These are phyloP conservation scores for Tetradesmus obliquus DNA, from an alignment of 139 green algal species.

Conservation along the genomic window DNA sequence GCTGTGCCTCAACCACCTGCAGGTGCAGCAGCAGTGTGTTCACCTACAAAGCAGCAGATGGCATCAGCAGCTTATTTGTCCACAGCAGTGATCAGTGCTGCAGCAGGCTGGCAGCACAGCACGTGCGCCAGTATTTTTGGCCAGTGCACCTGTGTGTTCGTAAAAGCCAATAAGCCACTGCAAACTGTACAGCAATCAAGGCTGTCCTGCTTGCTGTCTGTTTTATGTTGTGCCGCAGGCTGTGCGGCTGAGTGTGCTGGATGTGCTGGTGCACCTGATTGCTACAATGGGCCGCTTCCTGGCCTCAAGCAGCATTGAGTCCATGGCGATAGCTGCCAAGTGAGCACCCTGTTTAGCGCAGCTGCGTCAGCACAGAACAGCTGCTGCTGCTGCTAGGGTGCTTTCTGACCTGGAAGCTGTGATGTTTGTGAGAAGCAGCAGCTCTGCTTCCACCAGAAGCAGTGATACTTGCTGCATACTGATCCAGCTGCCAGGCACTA, in stretches of 20 bases:
- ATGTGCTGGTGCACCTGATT: conserved; percentile 71
- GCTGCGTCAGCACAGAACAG: neutral
- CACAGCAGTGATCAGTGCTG: no score
- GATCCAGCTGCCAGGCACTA: no score
- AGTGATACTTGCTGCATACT: neutral
- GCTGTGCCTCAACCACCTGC: neutral
- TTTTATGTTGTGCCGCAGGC: conserved; percentile 44
- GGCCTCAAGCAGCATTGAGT: conserved; percentile 60
- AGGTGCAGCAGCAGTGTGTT: neutral
- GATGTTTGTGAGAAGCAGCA: neutral
- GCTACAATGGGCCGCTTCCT: conserved; percentile 65
- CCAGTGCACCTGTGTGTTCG: neutral
- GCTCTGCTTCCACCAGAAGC: neutral
- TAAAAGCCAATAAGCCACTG: conserved; percentile 6
- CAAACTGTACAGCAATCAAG: neutral
- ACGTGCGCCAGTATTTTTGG: no score
- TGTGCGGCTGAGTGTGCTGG: conserved; percentile 67
- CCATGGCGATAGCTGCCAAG: conserved; percentile 66
- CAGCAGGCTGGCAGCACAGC: no score
- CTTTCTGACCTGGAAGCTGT: no score
- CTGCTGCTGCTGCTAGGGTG: neutral
- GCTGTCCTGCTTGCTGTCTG: neutral
- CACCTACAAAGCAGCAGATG: neutral
- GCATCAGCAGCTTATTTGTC: no score
- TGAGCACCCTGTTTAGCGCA: neutral